phyloP scores from a whole-genome alignment of 768 basidiomycete genomes.

The Russula virescens region DNA sequence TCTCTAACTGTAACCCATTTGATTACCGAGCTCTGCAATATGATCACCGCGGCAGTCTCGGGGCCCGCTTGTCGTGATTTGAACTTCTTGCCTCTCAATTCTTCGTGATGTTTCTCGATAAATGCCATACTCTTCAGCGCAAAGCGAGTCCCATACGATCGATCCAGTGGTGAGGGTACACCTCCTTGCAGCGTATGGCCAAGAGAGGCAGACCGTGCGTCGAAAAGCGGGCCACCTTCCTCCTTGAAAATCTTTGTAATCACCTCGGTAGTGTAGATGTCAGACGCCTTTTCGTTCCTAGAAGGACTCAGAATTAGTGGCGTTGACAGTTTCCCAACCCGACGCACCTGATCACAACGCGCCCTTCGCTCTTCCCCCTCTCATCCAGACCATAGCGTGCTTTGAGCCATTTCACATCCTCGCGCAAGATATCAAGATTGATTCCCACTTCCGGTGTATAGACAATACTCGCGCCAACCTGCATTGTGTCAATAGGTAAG shows the following conservation, averaged over 20 bases:
- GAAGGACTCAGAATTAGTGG: neutral
- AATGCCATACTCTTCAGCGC: conserved; percentile 92
- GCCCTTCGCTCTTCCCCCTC: conserved; percentile 87
- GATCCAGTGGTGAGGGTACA: conserved; percentile 91
- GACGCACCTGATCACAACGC: conserved; percentile 82
- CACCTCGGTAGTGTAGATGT: conserved; percentile 85
- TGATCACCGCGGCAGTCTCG: conserved; percentile 84
- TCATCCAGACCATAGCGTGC: conserved; percentile 79
- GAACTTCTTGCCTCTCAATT: conserved; percentile 44
- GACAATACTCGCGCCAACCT: conserved; percentile 89
- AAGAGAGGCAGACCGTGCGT: conserved; percentile 90
- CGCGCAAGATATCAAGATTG: conserved; percentile 68
- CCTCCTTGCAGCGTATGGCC: conserved; percentile 98
- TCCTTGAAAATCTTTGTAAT: conserved; percentile 93
- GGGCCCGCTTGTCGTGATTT: conserved; percentile 50
- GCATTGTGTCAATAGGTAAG: neutral
- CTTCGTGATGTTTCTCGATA: conserved; percentile 74
- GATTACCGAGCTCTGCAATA: conserved; percentile 76
- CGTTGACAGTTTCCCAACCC: neutral
- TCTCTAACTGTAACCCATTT: conserved; percentile 80
- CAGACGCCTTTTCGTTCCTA: conserved; percentile 83
- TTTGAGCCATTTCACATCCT: conserved; percentile 85
- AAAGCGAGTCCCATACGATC: conserved; percentile 83
- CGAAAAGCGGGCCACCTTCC: conserved; percentile 88
- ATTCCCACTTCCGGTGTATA: conserved; percentile 95